Evolutionary conservation across 2,329 filamentous ascomycete species (phyloP), one percentile per base, ranked within the genome.

Genomic region (Epichloe aotearoae): DNA sequence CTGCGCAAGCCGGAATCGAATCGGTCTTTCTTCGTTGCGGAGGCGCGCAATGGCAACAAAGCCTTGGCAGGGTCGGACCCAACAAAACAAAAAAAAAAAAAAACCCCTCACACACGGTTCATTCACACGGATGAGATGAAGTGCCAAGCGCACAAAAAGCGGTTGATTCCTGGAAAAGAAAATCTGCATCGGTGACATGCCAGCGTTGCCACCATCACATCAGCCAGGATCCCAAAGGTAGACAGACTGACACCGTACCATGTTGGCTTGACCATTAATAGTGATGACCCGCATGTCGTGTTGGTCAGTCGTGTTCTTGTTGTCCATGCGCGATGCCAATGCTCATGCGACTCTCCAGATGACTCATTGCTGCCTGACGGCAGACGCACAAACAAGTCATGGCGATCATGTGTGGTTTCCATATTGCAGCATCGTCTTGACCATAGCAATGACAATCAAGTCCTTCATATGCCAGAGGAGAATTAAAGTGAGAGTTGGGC

Each of bases 101-200:
- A 30, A 10, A 4, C 26, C 26, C 8, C 26, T 30, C 26, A 30
- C 26, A 30, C 26, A 10, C 8, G 26, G 26, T 30, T 30, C 26
- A 30, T 11, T 11, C 8, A 30, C 37, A 17, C 14, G 15, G 37
- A 15, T 7, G 37, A n/a, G 37, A 15, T 39, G 15, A 17, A 15
- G 17, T 40, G 38, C 38, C 38, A 40, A 19, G n/a, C 37, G 26
- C 26, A 30, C 26, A 30, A 30, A 30, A 30, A 4, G 8, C 34
- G 23, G 23, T 10, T 26, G 5, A 15, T 30, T 47, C 11, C 19
- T 26, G 8, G 26, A 7, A 14, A 38, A 15, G 5, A 38, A 8
- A n/a, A 38, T 41, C 20, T 41, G 46, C 46, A 48, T 6, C 14
- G n/a, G 37, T 41, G 46, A 48, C 46, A 48, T 48, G 37, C 34